Percentiles rank a stretch among this genome's conserved stretches.
phyloP scores from a whole-genome alignment of 2,329 filamentous ascomycete genomes.

The Hypoxylon sp. region DNA sequence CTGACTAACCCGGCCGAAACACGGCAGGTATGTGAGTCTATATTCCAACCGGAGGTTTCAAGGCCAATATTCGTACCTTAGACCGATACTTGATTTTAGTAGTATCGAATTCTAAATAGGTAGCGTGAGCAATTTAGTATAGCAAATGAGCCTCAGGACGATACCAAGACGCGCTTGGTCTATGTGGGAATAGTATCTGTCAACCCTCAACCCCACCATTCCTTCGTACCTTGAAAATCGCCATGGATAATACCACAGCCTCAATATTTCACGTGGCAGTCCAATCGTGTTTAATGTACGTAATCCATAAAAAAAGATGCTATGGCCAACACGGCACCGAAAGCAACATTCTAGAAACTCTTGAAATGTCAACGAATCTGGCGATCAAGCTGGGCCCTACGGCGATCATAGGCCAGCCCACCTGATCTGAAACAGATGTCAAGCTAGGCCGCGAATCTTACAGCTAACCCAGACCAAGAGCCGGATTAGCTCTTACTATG shows the following conservation, averaged over 20 bases:
- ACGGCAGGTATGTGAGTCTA: no score
- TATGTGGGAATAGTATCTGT: no score
- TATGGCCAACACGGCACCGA: slow-evolving; percentile 20
- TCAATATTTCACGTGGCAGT: slow-evolving; percentile 10
- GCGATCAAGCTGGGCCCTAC: slow-evolving; percentile 14
- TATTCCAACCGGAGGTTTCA: slow-evolving; percentile 8
- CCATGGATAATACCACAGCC: no score
- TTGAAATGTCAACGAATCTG: slow-evolving; percentile 9
- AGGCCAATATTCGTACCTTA: no score
- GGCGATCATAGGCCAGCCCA: slow-evolving; percentile 18
- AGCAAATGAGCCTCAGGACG: slow-evolving; percentile 4
- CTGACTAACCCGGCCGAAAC: slow-evolving; percentile 19
- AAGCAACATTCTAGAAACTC: slow-evolving; percentile 27
- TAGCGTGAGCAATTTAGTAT: background rate
- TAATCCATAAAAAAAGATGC: no score
- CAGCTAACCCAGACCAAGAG: slow-evolving; percentile 7
- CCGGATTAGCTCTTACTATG: slow-evolving; percentile 5
- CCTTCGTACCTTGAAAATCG: slow-evolving; percentile 11
- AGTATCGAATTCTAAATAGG: slow-evolving; percentile 14
- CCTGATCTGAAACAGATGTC: slow-evolving; percentile 25
- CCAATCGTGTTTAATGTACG: slow-evolving; percentile 11
- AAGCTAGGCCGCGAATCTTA: slow-evolving; percentile 17
- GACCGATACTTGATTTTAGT: no score
- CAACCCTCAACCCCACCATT: slow-evolving; percentile 6
- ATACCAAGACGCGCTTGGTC: no score